Conservation (phyloP, 768 basidiomycete species). For the Trametes maxima region DNA sequence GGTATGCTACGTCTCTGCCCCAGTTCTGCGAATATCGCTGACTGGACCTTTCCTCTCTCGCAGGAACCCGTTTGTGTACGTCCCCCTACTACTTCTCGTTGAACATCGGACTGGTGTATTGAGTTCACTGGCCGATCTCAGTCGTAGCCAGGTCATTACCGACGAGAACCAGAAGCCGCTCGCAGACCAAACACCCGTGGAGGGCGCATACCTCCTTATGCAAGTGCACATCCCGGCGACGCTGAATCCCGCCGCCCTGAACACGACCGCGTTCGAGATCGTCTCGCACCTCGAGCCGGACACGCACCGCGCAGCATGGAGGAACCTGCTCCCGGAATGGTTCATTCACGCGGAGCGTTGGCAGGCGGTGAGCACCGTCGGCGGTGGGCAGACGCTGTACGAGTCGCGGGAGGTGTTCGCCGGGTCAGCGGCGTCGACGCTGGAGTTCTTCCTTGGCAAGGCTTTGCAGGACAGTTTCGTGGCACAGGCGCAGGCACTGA, state of each 20-base stretch:
- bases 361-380: conserved; percentile 57
- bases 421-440: conserved; percentile 47
- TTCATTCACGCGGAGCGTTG: conserved; percentile 59
- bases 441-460: conserved; percentile 46
- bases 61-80: conserved; percentile 73
- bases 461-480: conserved; percentile 49
- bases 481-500: conserved; percentile 61
- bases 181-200: conserved; percentile 49
- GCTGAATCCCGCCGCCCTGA: conserved; percentile 7
- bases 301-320: conserved; percentile 61
- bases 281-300: conserved; percentile 56
- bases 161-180: conserved; percentile 46
- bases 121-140: conserved; percentile 22
- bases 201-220: conserved; percentile 52
- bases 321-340: conserved; percentile 42
- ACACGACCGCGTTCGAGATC: conserved; percentile 46
- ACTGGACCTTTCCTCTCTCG: neutral
- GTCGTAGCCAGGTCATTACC: conserved; percentile 52
- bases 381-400: conserved; percentile 60
- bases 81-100: neutral
- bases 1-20: conserved; percentile 34
- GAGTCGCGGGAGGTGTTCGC: conserved; percentile 64
- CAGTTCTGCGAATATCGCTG: neutral
- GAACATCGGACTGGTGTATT: neutral
- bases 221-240: conserved; percentile 61